Evolutionary conservation across 73 alveolate genomes (phyloP), one percentile per base, ranked within the genome.

Genomic region (Loxodes magnus): DNA sequence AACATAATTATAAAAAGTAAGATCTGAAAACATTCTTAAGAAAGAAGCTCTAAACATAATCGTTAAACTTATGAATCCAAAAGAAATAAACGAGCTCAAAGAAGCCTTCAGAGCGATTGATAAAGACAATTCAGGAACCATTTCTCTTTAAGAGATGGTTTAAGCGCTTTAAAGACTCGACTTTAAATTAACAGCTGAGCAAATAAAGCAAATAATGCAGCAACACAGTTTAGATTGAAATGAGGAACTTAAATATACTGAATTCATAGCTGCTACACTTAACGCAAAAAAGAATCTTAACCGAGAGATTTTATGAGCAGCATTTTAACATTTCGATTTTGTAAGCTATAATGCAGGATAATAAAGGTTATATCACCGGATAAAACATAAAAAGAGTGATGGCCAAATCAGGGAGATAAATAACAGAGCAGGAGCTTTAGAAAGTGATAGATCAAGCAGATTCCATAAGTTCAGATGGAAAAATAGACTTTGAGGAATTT

Each of bases 81-180:
- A 69, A 17, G 96, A 81, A 53, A 48, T 92, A 7, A 81, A 74
- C 29, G 69, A 72, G 34, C 74, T 84, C 35, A 70, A 81, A 58
- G 75, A 72, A 36, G 73, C 87, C 28, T 92, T 88, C 73, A 72
- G 71, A 63, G 77, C 82, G 30, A 71, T 92, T 38, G 96, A 92
- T 59, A 65, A 37, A 27, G 77, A 92, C 70, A 77, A 88, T 58
- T 81, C 94, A 35, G 97, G 99, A 24, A 41, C 67, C 62, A 79
- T 92, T 12, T 72, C 73, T 28, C 74, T 77, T 12, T 42, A 65
- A 0, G 99, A 92, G 64, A 72, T 92, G 33, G 70, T 67, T 55
- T 71, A 84, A 44, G 97, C 85, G 14, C 71, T 71, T 59, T n/a
- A 15, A 14, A 43, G 56, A 21, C 59, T 67, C 29, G 68, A 74